phyloP scores from a whole-genome alignment of 2,329 filamentous ascomycete species.

The Cercospora janseana region DNA sequence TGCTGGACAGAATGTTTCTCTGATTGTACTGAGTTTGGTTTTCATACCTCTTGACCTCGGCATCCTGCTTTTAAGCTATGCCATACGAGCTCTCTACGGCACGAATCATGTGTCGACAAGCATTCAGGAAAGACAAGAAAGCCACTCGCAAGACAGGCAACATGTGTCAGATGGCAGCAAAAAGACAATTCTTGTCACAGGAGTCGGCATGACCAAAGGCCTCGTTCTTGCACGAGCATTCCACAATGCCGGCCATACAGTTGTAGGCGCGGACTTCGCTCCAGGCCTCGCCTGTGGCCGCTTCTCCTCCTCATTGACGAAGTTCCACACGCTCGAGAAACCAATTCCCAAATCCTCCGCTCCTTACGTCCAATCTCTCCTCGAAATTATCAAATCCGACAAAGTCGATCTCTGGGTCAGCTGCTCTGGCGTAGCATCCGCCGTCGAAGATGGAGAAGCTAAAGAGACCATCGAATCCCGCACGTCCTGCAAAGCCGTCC shows the following conservation, averaged over 20 bases:
- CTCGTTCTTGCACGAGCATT: constrained; percentile 65
- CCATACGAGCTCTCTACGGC: not conserved
- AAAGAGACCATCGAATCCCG: constrained; percentile 60
- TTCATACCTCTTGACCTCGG: constrained; percentile 53
- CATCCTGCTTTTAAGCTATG: constrained; percentile 43
- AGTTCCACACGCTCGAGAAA: constrained; percentile 53
- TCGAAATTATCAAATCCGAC: constrained; percentile 59
- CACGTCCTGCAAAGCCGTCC: constrained; percentile 61
- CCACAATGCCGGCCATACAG: constrained; percentile 61
- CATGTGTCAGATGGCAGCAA: constrained; percentile 25
- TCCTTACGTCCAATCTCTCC: constrained; percentile 56
- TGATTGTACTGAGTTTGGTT: constrained; percentile 46
- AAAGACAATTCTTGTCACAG: constrained; percentile 67
- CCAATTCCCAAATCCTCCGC: constrained; percentile 36
- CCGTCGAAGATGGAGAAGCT: constrained; percentile 64
- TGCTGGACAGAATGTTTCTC: constrained; percentile 48
- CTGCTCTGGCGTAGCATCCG: constrained; percentile 66
- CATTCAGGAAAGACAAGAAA: not conserved
- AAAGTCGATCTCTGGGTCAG: constrained; percentile 69
- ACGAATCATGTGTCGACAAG: not conserved
- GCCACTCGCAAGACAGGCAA: too few relatives aligned
- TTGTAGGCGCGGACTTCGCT: constrained; percentile 66
- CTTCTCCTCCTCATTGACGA: constrained; percentile 56
- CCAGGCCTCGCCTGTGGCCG: constrained; percentile 49
- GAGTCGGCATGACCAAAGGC: constrained; percentile 70